Conservation (phyloP, 192 early-diverging fungal genomes). For the Mortierella alpina region DNA sequence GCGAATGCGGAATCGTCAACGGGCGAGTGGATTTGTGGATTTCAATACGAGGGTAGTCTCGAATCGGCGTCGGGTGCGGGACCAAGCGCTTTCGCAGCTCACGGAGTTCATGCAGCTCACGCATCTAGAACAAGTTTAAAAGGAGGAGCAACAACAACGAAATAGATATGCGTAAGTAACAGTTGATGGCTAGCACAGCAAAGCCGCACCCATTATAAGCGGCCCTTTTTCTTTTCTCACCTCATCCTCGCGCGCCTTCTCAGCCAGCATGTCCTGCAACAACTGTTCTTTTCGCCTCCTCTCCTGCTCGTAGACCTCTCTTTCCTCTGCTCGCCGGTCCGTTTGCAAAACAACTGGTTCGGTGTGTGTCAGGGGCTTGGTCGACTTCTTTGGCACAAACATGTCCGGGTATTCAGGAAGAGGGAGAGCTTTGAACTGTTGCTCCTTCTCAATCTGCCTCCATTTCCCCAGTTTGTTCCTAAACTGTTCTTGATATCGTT, state of each 20-base stretch:
- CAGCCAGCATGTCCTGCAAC: constrained; percentile 19
- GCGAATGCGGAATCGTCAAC: constrained; percentile 30
- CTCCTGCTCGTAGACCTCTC: constrained; percentile 66
- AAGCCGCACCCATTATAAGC: background rate
- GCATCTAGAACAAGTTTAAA: too few species aligned
- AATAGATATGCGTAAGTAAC: background rate
- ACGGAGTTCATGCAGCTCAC: constrained; percentile 17
- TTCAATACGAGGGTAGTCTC: constrained; percentile 37
- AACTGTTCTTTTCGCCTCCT: constrained; percentile 25
- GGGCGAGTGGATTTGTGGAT: constrained; percentile 39
- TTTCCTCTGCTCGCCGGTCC: constrained; percentile 65
- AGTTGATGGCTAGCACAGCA: background rate
- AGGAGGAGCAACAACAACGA: background rate
- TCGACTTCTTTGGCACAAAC: constrained; percentile 68
- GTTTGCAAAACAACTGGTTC: constrained; percentile 59
- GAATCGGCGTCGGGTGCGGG: constrained; percentile 32
- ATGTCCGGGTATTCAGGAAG: constrained; percentile 51
- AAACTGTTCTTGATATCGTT: constrained; percentile 53
- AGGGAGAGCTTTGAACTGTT: constrained; percentile 66
- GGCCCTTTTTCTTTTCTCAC: constrained; percentile 1
- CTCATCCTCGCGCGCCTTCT: constrained; percentile 44
- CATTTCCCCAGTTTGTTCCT: constrained; percentile 54
- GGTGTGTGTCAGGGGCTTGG: constrained; percentile 65
- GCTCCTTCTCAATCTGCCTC: constrained; percentile 47
- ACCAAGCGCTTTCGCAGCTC: constrained; percentile 24